Evolutionary conservation across 2,329 filamentous ascomycete species (phyloP).

Genomic region (Arthroderma sp.): DNA sequence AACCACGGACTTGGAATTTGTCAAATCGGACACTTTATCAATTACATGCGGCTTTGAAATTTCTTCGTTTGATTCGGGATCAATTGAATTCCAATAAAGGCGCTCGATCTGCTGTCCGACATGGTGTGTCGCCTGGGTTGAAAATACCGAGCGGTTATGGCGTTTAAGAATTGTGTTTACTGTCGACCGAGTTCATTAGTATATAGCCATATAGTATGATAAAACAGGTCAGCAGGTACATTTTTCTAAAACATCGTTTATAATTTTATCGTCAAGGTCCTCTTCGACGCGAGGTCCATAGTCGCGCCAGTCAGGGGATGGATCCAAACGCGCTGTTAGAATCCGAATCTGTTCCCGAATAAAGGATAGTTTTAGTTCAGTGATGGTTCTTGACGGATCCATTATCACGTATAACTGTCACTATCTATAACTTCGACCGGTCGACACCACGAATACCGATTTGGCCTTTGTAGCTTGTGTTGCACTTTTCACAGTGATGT

Average conservation of each 20-base stretch:
- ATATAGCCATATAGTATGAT: background rate
- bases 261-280: slow-evolving; percentile 34
- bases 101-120: slow-evolving; percentile 43
- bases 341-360: slow-evolving; percentile 39
- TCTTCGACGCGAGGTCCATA: slow-evolving; percentile 22
- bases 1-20: slow-evolving; percentile 21
- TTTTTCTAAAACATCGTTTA: slow-evolving; percentile 40
- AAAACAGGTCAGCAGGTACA: slow-evolving; percentile 19
- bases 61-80: slow-evolving; percentile 18
- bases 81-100: slow-evolving; percentile 40
- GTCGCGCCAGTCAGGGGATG: slow-evolving; percentile 35
- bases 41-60: slow-evolving; percentile 18
- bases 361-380: slow-evolving; percentile 39
- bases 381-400: slow-evolving; percentile 32
- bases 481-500: too few species aligned
- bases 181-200: slow-evolving; percentile 12
- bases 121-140: slow-evolving; percentile 41
- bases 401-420: slow-evolving; percentile 12
- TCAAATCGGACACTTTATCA: slow-evolving; percentile 27
- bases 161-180: slow-evolving; percentile 40
- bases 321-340: slow-evolving; percentile 35
- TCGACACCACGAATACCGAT: too few species aligned
- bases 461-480: too few species aligned
- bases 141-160: slow-evolving; percentile 41
- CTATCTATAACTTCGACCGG: too few species aligned